These are phyloP conservation scores for Colletotrichum endophyticum DNA, from an alignment of 2,329 filamentous ascomycete genomes.

Conservation along the genomic window DNA sequence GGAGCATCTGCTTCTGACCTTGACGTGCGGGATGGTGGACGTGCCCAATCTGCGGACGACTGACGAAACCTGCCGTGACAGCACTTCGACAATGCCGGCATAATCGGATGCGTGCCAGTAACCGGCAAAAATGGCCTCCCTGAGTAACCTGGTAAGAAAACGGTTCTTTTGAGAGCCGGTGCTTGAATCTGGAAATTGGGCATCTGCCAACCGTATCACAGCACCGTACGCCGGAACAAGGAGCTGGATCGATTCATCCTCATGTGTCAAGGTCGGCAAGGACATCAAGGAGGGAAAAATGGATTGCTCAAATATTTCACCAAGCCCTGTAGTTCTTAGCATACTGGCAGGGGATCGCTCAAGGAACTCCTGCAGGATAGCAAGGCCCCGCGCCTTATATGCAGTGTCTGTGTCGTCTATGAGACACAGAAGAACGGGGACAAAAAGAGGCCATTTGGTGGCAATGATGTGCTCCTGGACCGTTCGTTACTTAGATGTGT, in stretches of 20 bases:
- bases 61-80: constrained; percentile 54
- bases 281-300: constrained; percentile 76
- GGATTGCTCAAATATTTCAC: constrained; percentile 70
- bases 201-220: constrained; percentile 62
- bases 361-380: constrained; percentile 60
- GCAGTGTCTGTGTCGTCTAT: constrained; percentile 64
- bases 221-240: constrained; percentile 70
- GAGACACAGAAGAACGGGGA: constrained; percentile 73
- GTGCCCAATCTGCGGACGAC: constrained; percentile 65
- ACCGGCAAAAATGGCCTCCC: constrained; percentile 60
- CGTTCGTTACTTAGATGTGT: constrained; percentile 5
- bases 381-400: constrained; percentile 61
- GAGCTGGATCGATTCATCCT: constrained; percentile 69
- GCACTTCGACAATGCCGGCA: constrained; percentile 57
- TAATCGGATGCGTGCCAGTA: constrained; percentile 65
- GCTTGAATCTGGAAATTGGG: constrained; percentile 29
- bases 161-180: constrained; percentile 32
- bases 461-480: constrained; percentile 48
- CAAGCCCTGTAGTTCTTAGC: constrained; percentile 68
- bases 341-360: constrained; percentile 54
- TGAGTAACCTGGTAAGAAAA: constrained; percentile 59
- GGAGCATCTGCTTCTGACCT: constrained; percentile 43
- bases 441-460: constrained; percentile 69
- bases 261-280: constrained; percentile 78
- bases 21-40: constrained; percentile 69